phyloP scores from a whole-genome alignment of 306 rosid genomes.

The Acacia confusa region DNA sequence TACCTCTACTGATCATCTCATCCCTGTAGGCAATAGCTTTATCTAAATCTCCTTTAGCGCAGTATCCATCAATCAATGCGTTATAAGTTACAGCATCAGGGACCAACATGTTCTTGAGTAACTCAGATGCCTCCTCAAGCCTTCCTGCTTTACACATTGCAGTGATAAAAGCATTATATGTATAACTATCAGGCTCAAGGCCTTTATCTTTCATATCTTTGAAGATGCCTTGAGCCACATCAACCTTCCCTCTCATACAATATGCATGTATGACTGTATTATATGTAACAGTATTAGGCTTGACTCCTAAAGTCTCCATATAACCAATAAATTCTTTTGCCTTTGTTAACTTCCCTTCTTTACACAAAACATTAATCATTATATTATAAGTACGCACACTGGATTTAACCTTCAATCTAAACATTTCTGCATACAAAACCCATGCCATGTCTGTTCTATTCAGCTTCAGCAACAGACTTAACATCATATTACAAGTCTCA shows the following conservation, averaged over 20 bases:
- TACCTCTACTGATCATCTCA: background rate
- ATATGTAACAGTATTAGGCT: background rate
- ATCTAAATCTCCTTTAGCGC: background rate
- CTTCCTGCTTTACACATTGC: background rate
- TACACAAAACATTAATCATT: background rate
- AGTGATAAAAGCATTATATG: background rate
- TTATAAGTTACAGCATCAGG: background rate
- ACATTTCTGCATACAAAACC: background rate
- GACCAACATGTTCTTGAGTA: background rate
- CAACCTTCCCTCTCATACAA: background rate
- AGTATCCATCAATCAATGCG: background rate
- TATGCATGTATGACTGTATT: background rate
- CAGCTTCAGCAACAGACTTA: background rate
- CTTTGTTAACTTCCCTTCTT: background rate
- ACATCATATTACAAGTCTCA: background rate
- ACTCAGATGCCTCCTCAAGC: background rate
- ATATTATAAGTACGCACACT: background rate
- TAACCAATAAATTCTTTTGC: background rate
- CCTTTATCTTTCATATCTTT: background rate
- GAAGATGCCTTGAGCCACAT: background rate
- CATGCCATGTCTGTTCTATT: background rate
- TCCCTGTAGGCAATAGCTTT: background rate
- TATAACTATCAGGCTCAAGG: background rate
- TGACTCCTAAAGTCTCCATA: background rate
- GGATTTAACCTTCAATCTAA: background rate